Conservation (phyloP, 768 basidiomycete species). For the Xanthoconium stramineum region DNA sequence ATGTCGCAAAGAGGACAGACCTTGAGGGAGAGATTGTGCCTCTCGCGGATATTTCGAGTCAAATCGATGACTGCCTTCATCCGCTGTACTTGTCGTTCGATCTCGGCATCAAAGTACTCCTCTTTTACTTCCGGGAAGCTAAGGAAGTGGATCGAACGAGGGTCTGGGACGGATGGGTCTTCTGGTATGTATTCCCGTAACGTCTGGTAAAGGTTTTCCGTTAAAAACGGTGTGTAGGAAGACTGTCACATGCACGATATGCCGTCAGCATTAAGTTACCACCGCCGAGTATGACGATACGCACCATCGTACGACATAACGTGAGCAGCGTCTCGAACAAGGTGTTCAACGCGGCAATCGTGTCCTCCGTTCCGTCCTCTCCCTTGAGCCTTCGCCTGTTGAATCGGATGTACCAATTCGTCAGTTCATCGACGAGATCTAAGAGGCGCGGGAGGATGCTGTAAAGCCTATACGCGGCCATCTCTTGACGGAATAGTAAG, state of each 20-base stretch:
- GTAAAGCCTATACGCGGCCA: constrained; percentile 96
- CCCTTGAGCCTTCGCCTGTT: constrained; percentile 96
- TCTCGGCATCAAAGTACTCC: constrained; percentile 90
- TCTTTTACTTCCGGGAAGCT: constrained; percentile 90
- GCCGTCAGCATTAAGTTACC: background rate
- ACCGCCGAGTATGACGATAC: constrained; percentile 18
- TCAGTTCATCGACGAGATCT: constrained; percentile 91
- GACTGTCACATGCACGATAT: constrained; percentile 49
- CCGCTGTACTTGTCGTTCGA: constrained; percentile 90
- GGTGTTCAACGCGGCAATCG: constrained; percentile 85
- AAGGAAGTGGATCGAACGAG: constrained; percentile 93
- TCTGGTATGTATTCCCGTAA: constrained; percentile 82
- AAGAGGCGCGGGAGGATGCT: constrained; percentile 95
- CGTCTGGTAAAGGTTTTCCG: constrained; percentile 94
- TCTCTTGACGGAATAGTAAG: constrained; percentile 85
- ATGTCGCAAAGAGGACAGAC: constrained; percentile 38
- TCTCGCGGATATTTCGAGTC: constrained; percentile 83
- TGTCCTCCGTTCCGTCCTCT: constrained; percentile 87
- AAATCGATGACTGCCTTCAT: constrained; percentile 96
- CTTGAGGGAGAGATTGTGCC: constrained; percentile 84
- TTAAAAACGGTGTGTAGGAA: constrained; percentile 97
- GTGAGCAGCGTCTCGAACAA: constrained; percentile 95
- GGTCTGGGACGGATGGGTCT: constrained; percentile 65
- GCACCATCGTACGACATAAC: constrained; percentile 90
- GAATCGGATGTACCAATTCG: constrained; percentile 99